A percentile compares a stretch with the other conserved stretches of the same genome.
These are phyloP conservation scores for Trichoderma sp. DNA, from an alignment of 2,329 filamentous ascomycete species.

Conservation along the genomic window DNA sequence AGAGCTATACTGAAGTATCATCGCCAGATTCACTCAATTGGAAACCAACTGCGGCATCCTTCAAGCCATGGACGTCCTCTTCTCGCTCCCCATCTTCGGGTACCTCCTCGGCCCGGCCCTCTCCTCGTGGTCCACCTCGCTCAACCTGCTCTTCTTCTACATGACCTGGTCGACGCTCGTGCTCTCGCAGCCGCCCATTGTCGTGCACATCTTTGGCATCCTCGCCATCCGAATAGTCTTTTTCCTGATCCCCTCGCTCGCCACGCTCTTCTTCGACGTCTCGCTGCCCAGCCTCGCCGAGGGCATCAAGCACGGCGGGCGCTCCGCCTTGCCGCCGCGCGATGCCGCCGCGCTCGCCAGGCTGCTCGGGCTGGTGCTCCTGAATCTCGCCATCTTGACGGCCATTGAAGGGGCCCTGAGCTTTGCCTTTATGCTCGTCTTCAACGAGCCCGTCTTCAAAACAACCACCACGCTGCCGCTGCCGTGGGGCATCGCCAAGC, in stretches of 20 bases:
- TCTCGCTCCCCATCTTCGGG: slow-evolving; percentile 72
- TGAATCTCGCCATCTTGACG: slow-evolving; percentile 50
- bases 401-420: slow-evolving; percentile 47
- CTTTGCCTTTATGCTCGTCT: slow-evolving; percentile 39
- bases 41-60: neutral
- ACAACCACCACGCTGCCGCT: slow-evolving; percentile 53
- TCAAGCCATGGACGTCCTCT: slow-evolving; percentile 61
- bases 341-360: slow-evolving; percentile 38
- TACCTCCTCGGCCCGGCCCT: slow-evolving; percentile 63
- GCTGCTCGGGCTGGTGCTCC: slow-evolving; percentile 45
- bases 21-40: neutral
- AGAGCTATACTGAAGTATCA: neutral
- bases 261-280: slow-evolving; percentile 74
- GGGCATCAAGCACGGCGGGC: slow-evolving; percentile 67
- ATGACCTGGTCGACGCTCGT: slow-evolving; percentile 87
- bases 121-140: slow-evolving; percentile 72
- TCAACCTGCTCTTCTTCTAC: slow-evolving; percentile 88
- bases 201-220: slow-evolving; percentile 73
- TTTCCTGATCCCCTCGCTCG: slow-evolving; percentile 70
- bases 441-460: slow-evolving; percentile 48
- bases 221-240: slow-evolving; percentile 67
- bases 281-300: slow-evolving; percentile 68
- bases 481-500: slow-evolving; percentile 56
- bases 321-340: slow-evolving; percentile 51
- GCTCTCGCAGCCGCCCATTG: slow-evolving; percentile 71